Base-by-base conservation (phyloP, 805 yeast species). In the Candida gorgasii region DNA sequence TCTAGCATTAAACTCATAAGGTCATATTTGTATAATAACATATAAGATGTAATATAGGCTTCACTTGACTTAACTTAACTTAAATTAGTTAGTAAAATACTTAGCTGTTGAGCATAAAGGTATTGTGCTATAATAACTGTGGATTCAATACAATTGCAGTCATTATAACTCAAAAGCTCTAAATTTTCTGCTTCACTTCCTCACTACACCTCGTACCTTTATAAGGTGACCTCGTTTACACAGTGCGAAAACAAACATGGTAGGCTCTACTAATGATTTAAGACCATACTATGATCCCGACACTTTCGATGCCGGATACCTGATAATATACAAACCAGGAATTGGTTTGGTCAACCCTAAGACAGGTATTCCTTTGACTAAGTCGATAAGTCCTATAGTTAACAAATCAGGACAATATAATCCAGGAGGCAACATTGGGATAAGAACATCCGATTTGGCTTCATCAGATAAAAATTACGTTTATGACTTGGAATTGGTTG, bases 211-310 rank as follows among this genome's bases (percentile, higher is more conserved):
- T 31, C 36, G 36, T n/a, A n/a, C n/a, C n/a, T n/a, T n/a, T n/a
- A n/a, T n/a, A n/a, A n/a, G n/a, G n/a, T n/a, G n/a, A n/a, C n/a
- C n/a, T n/a, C n/a, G n/a, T n/a, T n/a, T n/a, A n/a, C n/a, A n/a
- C n/a, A 20, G 8, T n/a, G 28, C 12, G 27, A 8, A 14, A 9
- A 20, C 36, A 16, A 34, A 30, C n/a, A 50, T 34, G 37, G 28
- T 31, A n/a, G 36, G 26, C 5, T 24, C 33, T 23, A 35, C 39
- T 17, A 28, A 26, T 11, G 44, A 61, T 18, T 61, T 74, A 41
- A 74, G 93, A 62, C 92, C 92, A 2, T 85, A 85, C 60, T 79
- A 82, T 55, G 80, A 83, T 59, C 75, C 84, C n/a, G 82, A 74
- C 18, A 66, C 82, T 1, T 85, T 85, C 59, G 73, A 80, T 56